A percentile compares a stretch with the other conserved stretches of the same genome.
phyloP scores from a whole-genome alignment of 441 rosid species.

The Populus tomentosa region DNA sequence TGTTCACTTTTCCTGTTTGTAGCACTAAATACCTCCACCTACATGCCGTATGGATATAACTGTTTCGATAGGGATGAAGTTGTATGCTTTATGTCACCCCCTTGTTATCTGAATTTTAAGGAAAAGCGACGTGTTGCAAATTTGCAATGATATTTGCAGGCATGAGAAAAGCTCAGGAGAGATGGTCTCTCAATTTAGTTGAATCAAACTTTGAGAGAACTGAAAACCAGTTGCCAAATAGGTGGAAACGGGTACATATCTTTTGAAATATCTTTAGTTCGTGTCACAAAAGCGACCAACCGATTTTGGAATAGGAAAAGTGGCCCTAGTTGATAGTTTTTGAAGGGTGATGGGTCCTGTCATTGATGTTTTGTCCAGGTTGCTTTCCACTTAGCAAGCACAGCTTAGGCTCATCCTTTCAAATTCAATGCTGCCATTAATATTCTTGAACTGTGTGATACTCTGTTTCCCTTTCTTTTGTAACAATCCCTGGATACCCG shows the following conservation, averaged over 20 bases:
- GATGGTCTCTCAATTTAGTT: not conserved
- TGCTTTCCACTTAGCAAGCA: conserved; percentile 24
- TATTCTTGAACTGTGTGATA: not conserved
- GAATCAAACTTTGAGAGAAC: not conserved
- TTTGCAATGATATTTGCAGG: not conserved
- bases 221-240: not conserved
- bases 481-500: not conserved
- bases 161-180: not conserved
- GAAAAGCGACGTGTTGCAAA: not conserved
- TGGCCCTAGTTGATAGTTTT: conserved; percentile 15
- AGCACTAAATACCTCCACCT: conserved; percentile 6
- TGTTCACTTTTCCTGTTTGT: conserved; percentile 2
- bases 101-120: not conserved
- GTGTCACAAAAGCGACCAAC: not conserved
- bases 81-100: conserved; percentile 10
- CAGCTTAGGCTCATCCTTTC: conserved; percentile 7
- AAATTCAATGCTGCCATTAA: conserved; percentile 14
- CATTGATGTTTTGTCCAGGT: conserved; percentile 3
- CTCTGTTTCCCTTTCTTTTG: not conserved
- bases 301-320: not conserved
- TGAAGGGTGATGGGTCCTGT: not conserved
- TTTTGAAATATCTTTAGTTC: not conserved
- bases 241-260: not conserved
- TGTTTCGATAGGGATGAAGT: conserved; percentile 20
- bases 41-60: conserved; percentile 12